Conservation (phyloP, 768 basidiomycete genomes). For the Favolaschia claudopus region DNA sequence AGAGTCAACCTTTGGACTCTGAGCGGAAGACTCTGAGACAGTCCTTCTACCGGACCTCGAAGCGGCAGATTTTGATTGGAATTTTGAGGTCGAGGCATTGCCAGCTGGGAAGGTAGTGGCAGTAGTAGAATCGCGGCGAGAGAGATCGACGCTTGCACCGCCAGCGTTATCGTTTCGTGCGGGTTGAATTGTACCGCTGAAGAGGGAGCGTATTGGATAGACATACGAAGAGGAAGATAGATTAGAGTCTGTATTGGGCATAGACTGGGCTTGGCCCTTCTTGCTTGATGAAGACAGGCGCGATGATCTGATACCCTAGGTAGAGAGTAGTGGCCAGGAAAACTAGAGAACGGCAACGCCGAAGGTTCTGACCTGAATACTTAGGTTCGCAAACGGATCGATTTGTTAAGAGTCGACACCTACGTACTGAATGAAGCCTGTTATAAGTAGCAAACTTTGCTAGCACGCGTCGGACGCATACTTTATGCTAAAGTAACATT, state of each 20-base stretch:
- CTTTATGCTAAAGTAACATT: constrained; percentile 19
- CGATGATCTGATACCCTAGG: constrained; percentile 51
- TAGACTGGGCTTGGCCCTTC: constrained; percentile 51
- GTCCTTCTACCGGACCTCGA: constrained; percentile 10
- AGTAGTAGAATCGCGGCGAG: background rate
- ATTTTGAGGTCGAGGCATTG: background rate
- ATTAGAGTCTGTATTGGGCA: no score
- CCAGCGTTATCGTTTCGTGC: constrained; percentile 17
- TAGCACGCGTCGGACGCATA: constrained; percentile 7
- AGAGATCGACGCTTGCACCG: background rate
- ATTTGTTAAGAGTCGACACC: constrained; percentile 44
- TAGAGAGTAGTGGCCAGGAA: constrained; percentile 59
- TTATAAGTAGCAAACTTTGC: background rate
- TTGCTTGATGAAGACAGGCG: constrained; percentile 47
- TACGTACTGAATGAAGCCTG: constrained; percentile 56
- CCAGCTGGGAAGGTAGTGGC: constrained; percentile 14
- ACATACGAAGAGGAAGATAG: constrained; percentile 44
- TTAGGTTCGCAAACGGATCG: background rate
- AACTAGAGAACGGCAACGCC: constrained; percentile 62
- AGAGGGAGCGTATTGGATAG: constrained; percentile 51
- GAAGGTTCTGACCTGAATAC: constrained; percentile 69
- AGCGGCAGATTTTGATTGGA: background rate
- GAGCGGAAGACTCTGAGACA: constrained; percentile 15
- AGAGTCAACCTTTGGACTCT: background rate
- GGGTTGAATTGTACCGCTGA: constrained; percentile 45